Conservation (phyloP, 306 rosid species). For the Glycine tomentella region DNA sequence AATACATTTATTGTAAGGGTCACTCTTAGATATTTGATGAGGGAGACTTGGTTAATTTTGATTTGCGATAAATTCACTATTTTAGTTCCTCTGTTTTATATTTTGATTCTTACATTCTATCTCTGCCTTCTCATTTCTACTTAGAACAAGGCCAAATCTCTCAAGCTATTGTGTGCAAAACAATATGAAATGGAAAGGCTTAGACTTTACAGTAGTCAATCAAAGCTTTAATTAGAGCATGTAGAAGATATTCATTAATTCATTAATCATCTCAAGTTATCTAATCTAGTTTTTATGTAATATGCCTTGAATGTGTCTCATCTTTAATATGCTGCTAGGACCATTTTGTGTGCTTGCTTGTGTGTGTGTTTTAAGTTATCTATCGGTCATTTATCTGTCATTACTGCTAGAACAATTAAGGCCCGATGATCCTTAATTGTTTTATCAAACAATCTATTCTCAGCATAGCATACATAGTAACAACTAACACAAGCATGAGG, state of each 20-base stretch:
- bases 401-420: background rate
- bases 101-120: conserved; percentile 15
- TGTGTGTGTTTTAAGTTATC: too few relatives aligned
- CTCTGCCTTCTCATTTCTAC: too few relatives aligned
- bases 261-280: too few relatives aligned
- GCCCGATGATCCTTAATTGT: conserved; percentile 75
- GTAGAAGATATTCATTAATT: conserved; percentile 42
- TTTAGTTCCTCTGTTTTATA: conserved; percentile 30
- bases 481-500: conserved; percentile 98
- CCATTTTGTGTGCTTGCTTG: too few relatives aligned
- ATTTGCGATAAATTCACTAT: conserved; percentile 14
- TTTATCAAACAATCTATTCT: conserved; percentile 68
- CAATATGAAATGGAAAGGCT: too few relatives aligned
- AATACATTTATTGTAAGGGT: conserved; percentile 2
- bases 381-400: too few relatives aligned
- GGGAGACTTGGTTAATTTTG: conserved; percentile 1
- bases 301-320: too few relatives aligned
- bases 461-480: conserved; percentile 91
- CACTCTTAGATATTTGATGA: conserved; percentile 25
- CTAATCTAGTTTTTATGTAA: too few relatives aligned
- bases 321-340: too few relatives aligned
- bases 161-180: too few relatives aligned
- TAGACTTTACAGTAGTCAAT: too few relatives aligned
- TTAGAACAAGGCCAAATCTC: too few relatives aligned
- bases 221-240: conserved; percentile 85